These are phyloP conservation scores for Aspergillus terreus DNA, from an alignment of 2,329 filamentous ascomycete species.

Conservation along the genomic window DNA sequence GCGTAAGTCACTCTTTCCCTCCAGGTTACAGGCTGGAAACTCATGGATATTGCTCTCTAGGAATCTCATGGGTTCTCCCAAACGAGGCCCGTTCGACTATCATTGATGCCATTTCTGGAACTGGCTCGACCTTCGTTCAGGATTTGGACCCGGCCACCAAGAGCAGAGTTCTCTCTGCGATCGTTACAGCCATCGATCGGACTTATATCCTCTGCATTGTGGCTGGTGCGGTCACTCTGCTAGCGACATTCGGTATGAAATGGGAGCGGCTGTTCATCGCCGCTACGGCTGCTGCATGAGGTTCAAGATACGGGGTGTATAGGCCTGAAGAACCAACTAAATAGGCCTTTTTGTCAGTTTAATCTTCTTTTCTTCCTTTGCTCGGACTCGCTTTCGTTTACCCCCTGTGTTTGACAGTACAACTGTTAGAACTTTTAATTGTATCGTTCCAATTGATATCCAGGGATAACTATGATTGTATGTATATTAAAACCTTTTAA, in stretches of 20 bases:
- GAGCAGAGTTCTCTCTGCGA: slow-evolving; percentile 1
- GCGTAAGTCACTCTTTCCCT: neutral
- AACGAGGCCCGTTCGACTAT: neutral
- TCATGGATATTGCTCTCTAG: neutral
- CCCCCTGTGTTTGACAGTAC: too few relatives aligned
- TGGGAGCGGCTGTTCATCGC: slow-evolving; percentile 6
- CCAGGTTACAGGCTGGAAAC: neutral
- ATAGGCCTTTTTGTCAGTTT: too few relatives aligned
- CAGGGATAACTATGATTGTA: too few relatives aligned
- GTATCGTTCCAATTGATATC: too few relatives aligned
- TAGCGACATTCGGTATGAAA: slow-evolving; percentile 3
- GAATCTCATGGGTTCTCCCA: slow-evolving; percentile 4
- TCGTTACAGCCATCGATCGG: slow-evolving; percentile 3
- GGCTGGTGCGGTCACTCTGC: slow-evolving; percentile 1
- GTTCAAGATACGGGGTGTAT: too few relatives aligned
- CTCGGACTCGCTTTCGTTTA: too few relatives aligned
- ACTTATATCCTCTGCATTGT: slow-evolving; percentile 8
- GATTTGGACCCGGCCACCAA: neutral
- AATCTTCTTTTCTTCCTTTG: too few relatives aligned
- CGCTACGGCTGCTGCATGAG: slow-evolving; percentile 2
- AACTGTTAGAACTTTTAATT: too few relatives aligned
- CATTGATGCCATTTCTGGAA: slow-evolving; percentile 3
- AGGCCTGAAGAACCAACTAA: too few relatives aligned
- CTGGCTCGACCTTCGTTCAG: slow-evolving; percentile 1
- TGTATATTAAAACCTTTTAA: too few relatives aligned